Base-by-base conservation (phyloP, 805 yeast species). In the Cyberlindnera euphorbiae region DNA sequence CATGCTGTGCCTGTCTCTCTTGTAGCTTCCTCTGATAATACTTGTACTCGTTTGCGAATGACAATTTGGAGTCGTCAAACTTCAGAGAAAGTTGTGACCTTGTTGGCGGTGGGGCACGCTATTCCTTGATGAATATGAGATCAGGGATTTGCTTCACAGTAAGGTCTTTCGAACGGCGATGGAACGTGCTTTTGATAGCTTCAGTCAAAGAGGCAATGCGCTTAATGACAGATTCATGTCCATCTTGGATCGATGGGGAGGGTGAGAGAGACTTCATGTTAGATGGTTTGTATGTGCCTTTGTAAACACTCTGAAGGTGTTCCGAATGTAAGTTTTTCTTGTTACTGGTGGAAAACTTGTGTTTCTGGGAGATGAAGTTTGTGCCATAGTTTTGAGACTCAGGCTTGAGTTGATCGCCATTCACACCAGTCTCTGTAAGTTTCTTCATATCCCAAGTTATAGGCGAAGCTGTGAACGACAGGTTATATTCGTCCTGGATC, bases 1-100 rank as follows among this genome's bases (percentile, higher is more conserved):
- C 65, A 41, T 58, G 64, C 19, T 59, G 46, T 35, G 58, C 58
- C 35, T 59, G 56, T 24, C 72, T 60, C 44, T 71, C 73, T 31
- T 60, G 62, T 41, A 71, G 50, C 15, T 70, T 56, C 38, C 62
- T 62, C 43, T 65, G 71, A 42, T 70, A 73, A 33, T 60, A 66
- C 37, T 61, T 63, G 47, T 62, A 69, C 27, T 62, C 66, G 19
- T 56, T 53, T 25, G 58, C 60, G 34, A 62, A 59, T 6, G 54
- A 47, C 11, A 52, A 29, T 12, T 53, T 41, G 6, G 58, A 46
- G n/a, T 53, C 46, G 29, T 59, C 56, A 32, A 59, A 55, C 21
- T 35, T 37, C 13, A 51, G 35, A 4, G 53, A 43, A 10, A 44
- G 36, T n/a, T 23, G 35, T 1, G 51, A 41, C 21, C 27, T 35